Percentiles rank a stretch among this genome's conserved stretches.
phyloP scores from a whole-genome alignment of 257 asterid genomes.

The Galeopsis tetrahit region DNA sequence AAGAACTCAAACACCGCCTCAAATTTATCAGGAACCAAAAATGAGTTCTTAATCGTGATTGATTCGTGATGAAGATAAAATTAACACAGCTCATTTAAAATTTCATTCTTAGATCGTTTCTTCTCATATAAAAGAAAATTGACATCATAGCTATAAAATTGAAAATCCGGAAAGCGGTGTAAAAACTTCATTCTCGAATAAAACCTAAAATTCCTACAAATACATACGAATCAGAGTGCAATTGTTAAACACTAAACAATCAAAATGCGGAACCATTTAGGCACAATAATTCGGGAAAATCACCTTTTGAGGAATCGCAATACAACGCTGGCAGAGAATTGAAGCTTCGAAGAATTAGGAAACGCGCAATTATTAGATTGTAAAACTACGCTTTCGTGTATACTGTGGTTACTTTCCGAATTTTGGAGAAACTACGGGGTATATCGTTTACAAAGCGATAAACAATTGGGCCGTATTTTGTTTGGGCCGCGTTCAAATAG shows the following conservation, averaged over 20 bases:
- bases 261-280: constrained; percentile 3
- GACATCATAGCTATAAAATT: not conserved
- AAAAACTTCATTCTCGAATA: not conserved
- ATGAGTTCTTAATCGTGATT: not conserved
- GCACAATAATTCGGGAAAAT: not conserved
- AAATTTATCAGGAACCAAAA: not conserved
- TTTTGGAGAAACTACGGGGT: not conserved
- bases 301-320: constrained; percentile 23
- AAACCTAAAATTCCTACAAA: constrained; percentile 24
- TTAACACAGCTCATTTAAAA: not conserved
- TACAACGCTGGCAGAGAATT: constrained; percentile 15
- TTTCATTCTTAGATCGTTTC: not conserved
- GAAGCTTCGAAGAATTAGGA: constrained; percentile 29
- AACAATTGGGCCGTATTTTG: too few relatives aligned
- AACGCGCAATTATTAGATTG: constrained; percentile 11
- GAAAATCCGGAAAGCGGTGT: not conserved
- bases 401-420: constrained; percentile 17
- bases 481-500: too few relatives aligned
- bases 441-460: too few relatives aligned
- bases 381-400: constrained; percentile 23
- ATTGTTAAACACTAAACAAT: not conserved
- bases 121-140: not conserved
- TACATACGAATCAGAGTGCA: constrained; percentile 18
- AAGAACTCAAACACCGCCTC: not conserved
- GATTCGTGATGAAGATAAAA: not conserved